Percentiles rank a stretch among this genome's conserved stretches.
phyloP scores from a whole-genome alignment of 225 moss, liverwort and hornwort species.

The Marchantia polymorpha region DNA sequence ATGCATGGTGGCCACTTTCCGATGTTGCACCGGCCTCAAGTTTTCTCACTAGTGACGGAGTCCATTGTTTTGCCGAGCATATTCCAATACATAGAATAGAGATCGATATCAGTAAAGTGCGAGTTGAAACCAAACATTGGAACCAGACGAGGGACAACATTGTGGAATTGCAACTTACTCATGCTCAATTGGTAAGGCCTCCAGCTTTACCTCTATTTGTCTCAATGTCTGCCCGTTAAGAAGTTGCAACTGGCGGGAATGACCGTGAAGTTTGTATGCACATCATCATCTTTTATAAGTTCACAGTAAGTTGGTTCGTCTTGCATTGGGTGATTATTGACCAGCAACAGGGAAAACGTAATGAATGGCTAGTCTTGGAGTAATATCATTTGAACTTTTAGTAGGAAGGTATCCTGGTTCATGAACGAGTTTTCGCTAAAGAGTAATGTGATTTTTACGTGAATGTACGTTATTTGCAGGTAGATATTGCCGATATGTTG shows the following conservation, averaged over 20 bases:
- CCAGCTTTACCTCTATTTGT: neutral
- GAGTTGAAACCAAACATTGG: conserved; percentile 55
- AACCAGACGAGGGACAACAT: conserved; percentile 40
- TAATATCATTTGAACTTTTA: neutral
- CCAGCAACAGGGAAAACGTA: neutral
- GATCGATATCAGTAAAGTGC: conserved; percentile 43
- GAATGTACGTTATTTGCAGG: conserved; percentile 17
- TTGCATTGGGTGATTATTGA: too few species aligned
- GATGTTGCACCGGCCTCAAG: conserved; percentile 23
- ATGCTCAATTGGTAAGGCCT: conserved; percentile 62
- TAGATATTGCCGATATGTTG: conserved; percentile 80
- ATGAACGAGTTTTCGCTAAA: neutral
- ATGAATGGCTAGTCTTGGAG: too few species aligned
- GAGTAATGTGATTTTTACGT: neutral
- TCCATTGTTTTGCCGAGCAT: conserved; percentile 54
- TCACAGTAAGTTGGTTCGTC: too few species aligned
- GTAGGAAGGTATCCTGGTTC: neutral
- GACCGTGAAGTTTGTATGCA: too few species aligned
- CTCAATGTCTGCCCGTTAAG: neutral
- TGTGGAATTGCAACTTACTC: conserved; percentile 59
- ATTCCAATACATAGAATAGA: conserved; percentile 63
- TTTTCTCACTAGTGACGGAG: conserved; percentile 22
- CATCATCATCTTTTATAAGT: too few species aligned
- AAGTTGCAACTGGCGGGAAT: too few species aligned
- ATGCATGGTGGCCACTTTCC: conserved; percentile 65